Conservation (phyloP, 306 rosid genomes). For the Lablab purpureus region DNA sequence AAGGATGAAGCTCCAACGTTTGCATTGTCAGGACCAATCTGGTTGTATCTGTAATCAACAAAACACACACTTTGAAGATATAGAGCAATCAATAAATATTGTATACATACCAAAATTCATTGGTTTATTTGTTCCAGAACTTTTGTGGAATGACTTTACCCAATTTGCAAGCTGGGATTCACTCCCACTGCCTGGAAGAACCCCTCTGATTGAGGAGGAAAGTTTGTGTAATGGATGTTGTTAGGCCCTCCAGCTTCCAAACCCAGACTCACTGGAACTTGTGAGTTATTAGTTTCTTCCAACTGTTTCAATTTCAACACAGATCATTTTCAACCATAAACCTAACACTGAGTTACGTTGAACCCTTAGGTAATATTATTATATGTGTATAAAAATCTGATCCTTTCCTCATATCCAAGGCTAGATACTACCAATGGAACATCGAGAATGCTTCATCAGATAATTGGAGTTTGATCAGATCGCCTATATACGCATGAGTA, state of each 20-base stretch:
- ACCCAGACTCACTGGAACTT: constrained; percentile 44
- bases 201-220: constrained; percentile 58
- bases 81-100: not conserved
- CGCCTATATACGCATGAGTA: not conserved
- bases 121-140: not conserved
- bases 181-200: constrained; percentile 62
- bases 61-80: not conserved
- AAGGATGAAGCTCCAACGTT: constrained; percentile 58
- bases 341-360: no score
- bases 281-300: constrained; percentile 61
- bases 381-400: no score
- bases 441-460: not conserved
- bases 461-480: not conserved
- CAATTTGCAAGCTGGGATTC: constrained; percentile 66
- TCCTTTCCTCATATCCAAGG: no score
- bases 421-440: not conserved
- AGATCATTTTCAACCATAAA: not conserved
- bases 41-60: constrained; percentile 60
- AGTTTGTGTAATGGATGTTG: constrained; percentile 40
- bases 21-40: constrained; percentile 44
- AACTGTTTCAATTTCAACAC: constrained; percentile 54
- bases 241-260: constrained; percentile 59
- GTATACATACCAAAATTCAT: not conserved
- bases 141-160: constrained; percentile 51
- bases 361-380: not conserved